Evolutionary conservation across 148 eudicot species (phyloP).

Genomic region (Chenopodium quinoa): DNA sequence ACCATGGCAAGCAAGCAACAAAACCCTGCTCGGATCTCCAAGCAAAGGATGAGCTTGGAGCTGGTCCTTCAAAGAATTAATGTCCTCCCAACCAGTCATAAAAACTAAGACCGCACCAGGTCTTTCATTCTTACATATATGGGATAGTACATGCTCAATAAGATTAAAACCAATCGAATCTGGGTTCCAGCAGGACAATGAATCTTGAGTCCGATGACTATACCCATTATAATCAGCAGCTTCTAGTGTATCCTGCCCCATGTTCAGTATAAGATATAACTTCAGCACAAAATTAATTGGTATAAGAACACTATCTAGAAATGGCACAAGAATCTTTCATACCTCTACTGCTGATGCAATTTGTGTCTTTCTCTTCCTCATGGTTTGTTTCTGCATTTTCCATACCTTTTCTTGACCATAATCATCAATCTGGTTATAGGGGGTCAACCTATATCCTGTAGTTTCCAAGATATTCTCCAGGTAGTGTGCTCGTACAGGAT

Average conservation of each 20-base stretch:
- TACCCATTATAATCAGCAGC: slow-evolving; percentile 64
- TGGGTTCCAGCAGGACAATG: slow-evolving; percentile 96
- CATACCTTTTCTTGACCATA: slow-evolving; percentile 93
- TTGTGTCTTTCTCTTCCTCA: slow-evolving; percentile 81
- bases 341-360: slow-evolving; percentile 98
- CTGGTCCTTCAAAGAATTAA: slow-evolving; percentile 87
- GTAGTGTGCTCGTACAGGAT: slow-evolving; percentile 86
- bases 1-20: slow-evolving; percentile 95
- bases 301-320: background rate
- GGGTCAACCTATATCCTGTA: slow-evolving; percentile 68
- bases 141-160: slow-evolving; percentile 81
- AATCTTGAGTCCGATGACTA: slow-evolving; percentile 62
- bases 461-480: slow-evolving; percentile 87
- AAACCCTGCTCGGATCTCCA: slow-evolving; percentile 84
- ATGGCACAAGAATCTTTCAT: slow-evolving; percentile 14
- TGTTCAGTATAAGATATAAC: slow-evolving; percentile 13
- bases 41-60: slow-evolving; percentile 85
- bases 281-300: slow-evolving; percentile 8
- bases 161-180: slow-evolving; percentile 97
- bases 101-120: slow-evolving; percentile 94
- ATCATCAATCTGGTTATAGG: slow-evolving; percentile 93
- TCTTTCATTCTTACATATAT: slow-evolving; percentile 76
- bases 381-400: slow-evolving; percentile 94
- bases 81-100: slow-evolving; percentile 99
- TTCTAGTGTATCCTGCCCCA: slow-evolving; percentile 71